phyloP scores from a whole-genome alignment of 768 basidiomycete species.

The Paxillus involutus region DNA sequence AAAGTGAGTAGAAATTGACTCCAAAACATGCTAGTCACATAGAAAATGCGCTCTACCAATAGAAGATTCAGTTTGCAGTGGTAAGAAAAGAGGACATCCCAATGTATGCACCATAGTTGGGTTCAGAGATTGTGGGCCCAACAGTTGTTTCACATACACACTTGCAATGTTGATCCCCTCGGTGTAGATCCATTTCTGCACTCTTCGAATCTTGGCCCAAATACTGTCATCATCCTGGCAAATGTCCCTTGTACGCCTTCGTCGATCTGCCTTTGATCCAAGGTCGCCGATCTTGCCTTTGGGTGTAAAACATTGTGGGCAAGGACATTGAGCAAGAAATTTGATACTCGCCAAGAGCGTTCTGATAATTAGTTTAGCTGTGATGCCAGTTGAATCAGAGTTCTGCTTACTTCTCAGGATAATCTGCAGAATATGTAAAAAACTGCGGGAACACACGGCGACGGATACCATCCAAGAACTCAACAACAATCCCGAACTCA shows the following conservation, averaged over 20 bases:
- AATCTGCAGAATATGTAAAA: constrained; percentile 30
- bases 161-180: neutral
- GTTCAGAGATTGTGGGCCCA: neutral
- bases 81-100: neutral
- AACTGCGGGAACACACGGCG: constrained; percentile 13
- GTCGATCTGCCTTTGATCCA: constrained; percentile 9
- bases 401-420: constrained; percentile 31
- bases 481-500: constrained; percentile 15
- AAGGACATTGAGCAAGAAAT: constrained; percentile 18
- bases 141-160: neutral
- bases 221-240: neutral
- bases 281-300: constrained; percentile 9
- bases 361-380: constrained; percentile 1
- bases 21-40: constrained; percentile 3
- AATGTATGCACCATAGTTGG: neutral
- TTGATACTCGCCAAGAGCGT: constrained; percentile 18
- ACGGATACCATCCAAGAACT: constrained; percentile 16
- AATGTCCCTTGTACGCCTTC: neutral
- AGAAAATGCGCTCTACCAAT: constrained; percentile 38
- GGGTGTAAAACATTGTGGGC: constrained; percentile 14
- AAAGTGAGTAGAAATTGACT: constrained; percentile 18
- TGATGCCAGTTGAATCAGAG: too few species aligned
- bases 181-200: constrained; percentile 3
- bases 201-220: neutral
- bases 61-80: neutral